Evolutionary conservation across 371 early-diverging fungal genomes (phyloP).

Genomic region (Rhizopus sp.): DNA sequence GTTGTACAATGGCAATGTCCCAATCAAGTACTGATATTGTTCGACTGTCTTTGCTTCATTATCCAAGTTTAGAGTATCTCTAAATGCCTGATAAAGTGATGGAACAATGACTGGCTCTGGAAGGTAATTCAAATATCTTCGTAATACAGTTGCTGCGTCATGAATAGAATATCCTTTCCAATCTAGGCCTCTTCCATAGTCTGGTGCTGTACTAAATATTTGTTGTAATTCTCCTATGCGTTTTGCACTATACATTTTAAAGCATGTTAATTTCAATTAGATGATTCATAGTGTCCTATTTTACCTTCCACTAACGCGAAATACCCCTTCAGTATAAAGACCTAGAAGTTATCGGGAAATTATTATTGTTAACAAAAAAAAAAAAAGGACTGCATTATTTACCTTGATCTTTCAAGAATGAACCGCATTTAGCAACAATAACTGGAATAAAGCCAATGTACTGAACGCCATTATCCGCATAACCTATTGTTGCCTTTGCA

Average conservation of each 20-base stretch:
- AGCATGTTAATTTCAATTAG: not conserved
- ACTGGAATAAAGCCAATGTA: slow-evolving; percentile 49
- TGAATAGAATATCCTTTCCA: slow-evolving; percentile 64
- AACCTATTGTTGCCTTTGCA: slow-evolving; percentile 33
- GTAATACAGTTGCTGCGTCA: slow-evolving; percentile 64
- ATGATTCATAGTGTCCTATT: slow-evolving; percentile 33
- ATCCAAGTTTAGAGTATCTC: slow-evolving; percentile 53
- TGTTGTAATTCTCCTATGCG: slow-evolving; percentile 61
- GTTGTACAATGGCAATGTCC: slow-evolving; percentile 57
- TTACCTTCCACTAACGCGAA: slow-evolving; percentile 44
- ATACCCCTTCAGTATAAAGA: slow-evolving; percentile 40
- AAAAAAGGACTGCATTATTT: not conserved
- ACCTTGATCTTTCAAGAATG: slow-evolving; percentile 53
- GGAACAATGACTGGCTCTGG: slow-evolving; percentile 67
- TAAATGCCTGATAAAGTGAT: slow-evolving; percentile 58
- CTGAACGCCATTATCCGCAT: slow-evolving; percentile 30
- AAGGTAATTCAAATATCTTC: slow-evolving; percentile 62
- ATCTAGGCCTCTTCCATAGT: slow-evolving; percentile 59
- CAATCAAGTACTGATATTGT: slow-evolving; percentile 55
- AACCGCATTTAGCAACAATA: slow-evolving; percentile 57
- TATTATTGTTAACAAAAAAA: not conserved
- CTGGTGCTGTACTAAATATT: slow-evolving; percentile 57
- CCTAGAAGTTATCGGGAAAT: slow-evolving; percentile 15
- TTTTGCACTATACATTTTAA: slow-evolving; percentile 42
- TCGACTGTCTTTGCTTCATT: slow-evolving; percentile 30